Evolutionary conservation across 2,329 filamentous ascomycete genomes (phyloP).

Genomic region (Cladophialophora yegresii): DNA sequence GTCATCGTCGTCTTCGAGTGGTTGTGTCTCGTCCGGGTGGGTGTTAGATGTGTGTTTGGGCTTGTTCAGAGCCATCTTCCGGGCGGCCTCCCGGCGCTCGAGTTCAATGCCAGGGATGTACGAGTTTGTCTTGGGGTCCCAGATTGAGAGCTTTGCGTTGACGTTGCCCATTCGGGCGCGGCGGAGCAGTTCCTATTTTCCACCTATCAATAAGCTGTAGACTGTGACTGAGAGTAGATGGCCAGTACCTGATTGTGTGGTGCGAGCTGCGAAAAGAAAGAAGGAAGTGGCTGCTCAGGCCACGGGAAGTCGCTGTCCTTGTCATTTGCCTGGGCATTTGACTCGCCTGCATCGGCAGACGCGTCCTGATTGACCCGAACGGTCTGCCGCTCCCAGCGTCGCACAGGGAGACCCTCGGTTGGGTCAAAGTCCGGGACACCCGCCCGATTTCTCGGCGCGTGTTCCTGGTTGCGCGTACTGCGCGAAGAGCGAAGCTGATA

Average conservation of each 20-base stretch:
- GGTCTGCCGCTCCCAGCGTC: slow-evolving; percentile 79
- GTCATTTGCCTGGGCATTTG: slow-evolving; percentile 1
- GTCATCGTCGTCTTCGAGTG: slow-evolving; percentile 41
- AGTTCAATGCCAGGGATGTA: slow-evolving; percentile 38
- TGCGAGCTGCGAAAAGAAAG: slow-evolving; percentile 75
- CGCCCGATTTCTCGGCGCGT: slow-evolving; percentile 48
- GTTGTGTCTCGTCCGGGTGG: slow-evolving; percentile 32
- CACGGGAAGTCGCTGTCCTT: slow-evolving; percentile 62
- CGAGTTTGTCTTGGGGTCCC: slow-evolving; percentile 30
- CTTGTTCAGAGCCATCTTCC: slow-evolving; percentile 29
- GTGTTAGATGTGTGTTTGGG: slow-evolving; percentile 19
- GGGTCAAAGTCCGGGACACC: slow-evolving; percentile 65
- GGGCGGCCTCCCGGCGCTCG: slow-evolving; percentile 22
- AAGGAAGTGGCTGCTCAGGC: slow-evolving; percentile 84
- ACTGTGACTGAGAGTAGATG: not conserved
- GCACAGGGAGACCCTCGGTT: slow-evolving; percentile 76
- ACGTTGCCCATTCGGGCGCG: slow-evolving; percentile 30
- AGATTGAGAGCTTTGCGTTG: slow-evolving; percentile 27
- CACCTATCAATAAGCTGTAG: not conserved
- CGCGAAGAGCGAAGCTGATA: slow-evolving; percentile 31
- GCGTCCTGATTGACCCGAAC: slow-evolving; percentile 71
- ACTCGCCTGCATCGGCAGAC: slow-evolving; percentile 36
- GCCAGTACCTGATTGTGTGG: slow-evolving; percentile 44
- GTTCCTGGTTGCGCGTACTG: slow-evolving; percentile 58
- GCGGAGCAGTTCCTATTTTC: slow-evolving; percentile 31